Conservation (phyloP, 1,139 yeast species). For the Eremothecium cymbalariae region DNA sequence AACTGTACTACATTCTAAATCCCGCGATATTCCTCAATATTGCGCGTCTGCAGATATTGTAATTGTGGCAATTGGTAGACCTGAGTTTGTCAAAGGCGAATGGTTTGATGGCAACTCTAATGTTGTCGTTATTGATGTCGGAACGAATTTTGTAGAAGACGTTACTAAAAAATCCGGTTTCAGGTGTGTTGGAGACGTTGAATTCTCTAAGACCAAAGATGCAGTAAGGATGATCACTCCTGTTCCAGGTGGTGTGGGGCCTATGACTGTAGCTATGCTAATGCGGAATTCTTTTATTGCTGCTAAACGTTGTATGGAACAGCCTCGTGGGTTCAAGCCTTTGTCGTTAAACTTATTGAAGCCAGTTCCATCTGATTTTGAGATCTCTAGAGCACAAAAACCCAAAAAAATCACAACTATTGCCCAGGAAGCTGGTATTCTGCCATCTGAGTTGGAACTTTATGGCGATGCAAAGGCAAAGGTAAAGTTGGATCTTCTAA, state of each 20-base stretch:
- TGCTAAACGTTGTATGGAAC: constrained; percentile 45
- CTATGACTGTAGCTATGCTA: constrained; percentile 97
- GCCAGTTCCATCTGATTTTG: constrained; percentile 94
- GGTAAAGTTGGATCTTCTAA: constrained; percentile 65
- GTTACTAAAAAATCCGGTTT: constrained; percentile 70
- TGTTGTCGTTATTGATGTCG: constrained; percentile 89
- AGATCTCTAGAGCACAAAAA: constrained; percentile 79
- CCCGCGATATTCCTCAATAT: constrained; percentile 53
- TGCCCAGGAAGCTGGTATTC: constrained; percentile 78
- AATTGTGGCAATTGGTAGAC: constrained; percentile 83
- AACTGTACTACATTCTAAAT: constrained; percentile 60
- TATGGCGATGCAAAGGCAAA: constrained; percentile 92
- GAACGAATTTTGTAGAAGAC: constrained; percentile 84
- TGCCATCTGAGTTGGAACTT: constrained; percentile 77
- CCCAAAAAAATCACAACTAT: constrained; percentile 80
- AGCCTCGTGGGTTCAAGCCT: constrained; percentile 36
- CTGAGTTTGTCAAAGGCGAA: constrained; percentile 75
- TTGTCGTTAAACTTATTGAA: constrained; percentile 54
- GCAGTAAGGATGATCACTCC: constrained; percentile 81
- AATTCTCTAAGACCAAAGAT: constrained; percentile 56
- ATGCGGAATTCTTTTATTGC: constrained; percentile 80
- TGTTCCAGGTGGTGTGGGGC: constrained; percentile 99
- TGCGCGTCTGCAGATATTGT: constrained; percentile 78
- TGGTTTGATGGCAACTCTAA: constrained; percentile 66
- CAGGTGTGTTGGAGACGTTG: constrained; percentile 91